Percentiles rank a stretch among this genome's conserved stretches.
These are phyloP conservation scores for Fusarium sp. DNA, from an alignment of 2,329 filamentous ascomycete species.

Conservation along the genomic window DNA sequence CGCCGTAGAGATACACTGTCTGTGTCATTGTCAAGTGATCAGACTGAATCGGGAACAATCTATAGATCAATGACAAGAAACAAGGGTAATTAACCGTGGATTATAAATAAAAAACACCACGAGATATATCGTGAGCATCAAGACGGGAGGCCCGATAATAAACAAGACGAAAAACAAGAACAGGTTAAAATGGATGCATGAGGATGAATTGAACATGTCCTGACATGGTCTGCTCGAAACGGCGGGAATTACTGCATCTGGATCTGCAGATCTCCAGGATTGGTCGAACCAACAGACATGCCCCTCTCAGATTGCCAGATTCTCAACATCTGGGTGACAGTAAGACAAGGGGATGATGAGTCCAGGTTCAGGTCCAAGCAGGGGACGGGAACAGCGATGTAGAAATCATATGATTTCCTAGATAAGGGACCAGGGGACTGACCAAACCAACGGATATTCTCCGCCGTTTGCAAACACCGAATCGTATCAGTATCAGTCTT, in stretches of 20 bases:
- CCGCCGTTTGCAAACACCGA: constrained; percentile 8
- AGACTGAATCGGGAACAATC: constrained; percentile 19
- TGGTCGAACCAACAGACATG: constrained; percentile 17
- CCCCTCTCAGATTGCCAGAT: constrained; percentile 26
- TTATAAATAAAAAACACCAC: constrained; percentile 24
- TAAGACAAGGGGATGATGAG: constrained; percentile 15
- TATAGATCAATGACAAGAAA: background rate
- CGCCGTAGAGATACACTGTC: background rate
- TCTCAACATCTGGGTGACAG: constrained; percentile 11
- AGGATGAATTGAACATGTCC: constrained; percentile 8
- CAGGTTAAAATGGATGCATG: constrained; percentile 16
- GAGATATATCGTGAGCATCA: constrained; percentile 19
- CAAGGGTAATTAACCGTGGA: constrained; percentile 16
- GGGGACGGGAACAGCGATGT: constrained; percentile 13
- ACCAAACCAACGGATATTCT: constrained; percentile 26
- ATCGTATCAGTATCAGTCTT: constrained; percentile 28
- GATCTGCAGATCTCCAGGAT: constrained; percentile 35
- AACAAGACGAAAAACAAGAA: constrained; percentile 11
- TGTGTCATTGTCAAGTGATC: constrained; percentile 10
- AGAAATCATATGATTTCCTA: constrained; percentile 37
- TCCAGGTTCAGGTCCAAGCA: constrained; percentile 18
- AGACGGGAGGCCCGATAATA: constrained; percentile 11
- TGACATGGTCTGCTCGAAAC: constrained; percentile 11
- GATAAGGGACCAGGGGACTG: background rate
- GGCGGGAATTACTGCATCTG: constrained; percentile 30